Percentiles rank a stretch among this genome's conserved stretches.
phyloP scores from a whole-genome alignment of 1,284 basidiomycete species.

The Porogramme epimiltina region DNA sequence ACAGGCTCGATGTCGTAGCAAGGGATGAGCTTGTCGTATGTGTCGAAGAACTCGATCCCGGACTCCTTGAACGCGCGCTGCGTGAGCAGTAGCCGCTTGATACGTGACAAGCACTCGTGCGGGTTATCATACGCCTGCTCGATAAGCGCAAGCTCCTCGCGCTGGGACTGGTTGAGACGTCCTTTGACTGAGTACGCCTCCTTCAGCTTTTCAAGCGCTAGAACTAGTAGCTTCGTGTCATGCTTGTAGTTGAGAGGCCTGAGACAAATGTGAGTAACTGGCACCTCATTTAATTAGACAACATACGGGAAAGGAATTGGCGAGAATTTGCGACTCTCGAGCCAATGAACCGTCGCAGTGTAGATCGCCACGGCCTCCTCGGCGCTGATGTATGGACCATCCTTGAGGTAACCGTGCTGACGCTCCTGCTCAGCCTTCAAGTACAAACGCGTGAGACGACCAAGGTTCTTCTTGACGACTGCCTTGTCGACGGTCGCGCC shows the following conservation, averaged over 20 bases:
- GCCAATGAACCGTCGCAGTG: constrained; percentile 96
- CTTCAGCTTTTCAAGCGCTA: constrained; percentile 95
- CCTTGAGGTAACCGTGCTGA: constrained; percentile 96
- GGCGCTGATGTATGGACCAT: constrained; percentile 95
- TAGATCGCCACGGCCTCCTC: constrained; percentile 98
- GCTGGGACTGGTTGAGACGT: constrained; percentile 93
- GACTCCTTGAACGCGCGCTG: constrained; percentile 98
- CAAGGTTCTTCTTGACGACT: constrained; percentile 95
- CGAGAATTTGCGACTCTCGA: constrained; percentile 94
- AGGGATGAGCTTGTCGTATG: constrained; percentile 96
- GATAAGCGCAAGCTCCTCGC: constrained; percentile 93
- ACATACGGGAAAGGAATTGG: constrained; percentile 95
- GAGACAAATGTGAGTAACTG: constrained; percentile 4
- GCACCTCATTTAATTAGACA: constrained; percentile 1
- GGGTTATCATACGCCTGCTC: constrained; percentile 97
- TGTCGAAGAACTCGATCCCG: constrained; percentile 95
- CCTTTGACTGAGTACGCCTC: constrained; percentile 99
- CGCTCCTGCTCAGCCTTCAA: constrained; percentile 98
- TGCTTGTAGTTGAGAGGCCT: constrained; percentile 96
- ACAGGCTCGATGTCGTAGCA: constrained; percentile 98
- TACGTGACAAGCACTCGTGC: constrained; percentile 92
- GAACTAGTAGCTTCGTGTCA: constrained; percentile 93
- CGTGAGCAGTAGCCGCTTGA: constrained; percentile 93
- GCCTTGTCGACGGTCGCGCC: constrained; percentile 99
- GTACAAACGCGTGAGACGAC: constrained; percentile 89